Evolutionary conservation across 202 grass and related monocot species (phyloP).

Genomic region (Eragrostis tef): DNA sequence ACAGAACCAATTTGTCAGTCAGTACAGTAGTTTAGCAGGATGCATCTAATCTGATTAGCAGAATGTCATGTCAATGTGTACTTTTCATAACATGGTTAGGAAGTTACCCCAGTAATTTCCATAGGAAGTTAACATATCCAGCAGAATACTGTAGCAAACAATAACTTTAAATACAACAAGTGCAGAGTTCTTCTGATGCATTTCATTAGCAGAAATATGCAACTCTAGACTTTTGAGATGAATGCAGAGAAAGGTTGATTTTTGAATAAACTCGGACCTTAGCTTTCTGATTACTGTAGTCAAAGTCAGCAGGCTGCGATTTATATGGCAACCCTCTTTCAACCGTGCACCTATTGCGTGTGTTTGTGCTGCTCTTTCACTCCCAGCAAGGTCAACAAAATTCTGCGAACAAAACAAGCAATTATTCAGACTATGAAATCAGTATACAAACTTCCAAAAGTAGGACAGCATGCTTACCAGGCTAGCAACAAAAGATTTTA

Average conservation of each 20-base stretch:
- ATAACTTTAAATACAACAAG: background rate
- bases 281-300: constrained; percentile 98
- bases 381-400: constrained; percentile 99
- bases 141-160: background rate
- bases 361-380: constrained; percentile 91
- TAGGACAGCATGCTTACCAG: constrained; percentile 63
- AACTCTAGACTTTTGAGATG: constrained; percentile 13
- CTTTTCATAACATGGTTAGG: constrained; percentile 7
- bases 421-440: constrained; percentile 39
- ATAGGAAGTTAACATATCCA: constrained; percentile 17
- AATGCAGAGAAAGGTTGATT: background rate
- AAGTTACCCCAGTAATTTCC: constrained; percentile 5
- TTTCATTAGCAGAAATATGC: constrained; percentile 6
- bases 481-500: constrained; percentile 95
- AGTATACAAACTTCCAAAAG: constrained; percentile 30
- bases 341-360: constrained; percentile 83
- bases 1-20: background rate
- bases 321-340: constrained; percentile 98
- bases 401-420: constrained; percentile 59
- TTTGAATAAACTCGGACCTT: constrained; percentile 57
- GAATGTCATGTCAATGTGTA: background rate
- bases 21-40: background rate
- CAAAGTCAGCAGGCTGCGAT: constrained; percentile 90
- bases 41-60: constrained; percentile 25
- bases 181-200: constrained; percentile 8